Evolutionary conservation across 78 protist species (phyloP).

Genomic region (Acrasis kona): DNA sequence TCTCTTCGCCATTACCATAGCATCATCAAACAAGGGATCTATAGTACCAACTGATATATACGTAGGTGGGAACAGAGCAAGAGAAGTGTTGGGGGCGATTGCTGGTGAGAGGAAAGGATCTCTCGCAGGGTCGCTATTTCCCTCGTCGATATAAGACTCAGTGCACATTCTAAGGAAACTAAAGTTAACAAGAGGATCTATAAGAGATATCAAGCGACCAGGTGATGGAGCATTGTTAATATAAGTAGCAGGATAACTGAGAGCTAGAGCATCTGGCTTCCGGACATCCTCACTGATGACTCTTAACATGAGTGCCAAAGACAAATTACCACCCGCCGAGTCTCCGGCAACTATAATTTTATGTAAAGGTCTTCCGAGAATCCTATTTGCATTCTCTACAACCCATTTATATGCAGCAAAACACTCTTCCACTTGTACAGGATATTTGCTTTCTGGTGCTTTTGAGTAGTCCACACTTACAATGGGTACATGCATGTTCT

Average conservation of each 20-base stretch:
- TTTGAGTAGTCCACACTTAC: not conserved
- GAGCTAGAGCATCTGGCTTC: not conserved
- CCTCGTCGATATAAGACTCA: not conserved
- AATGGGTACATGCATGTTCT: not conserved
- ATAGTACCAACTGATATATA: not conserved
- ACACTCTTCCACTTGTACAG: not conserved
- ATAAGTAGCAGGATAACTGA: not conserved
- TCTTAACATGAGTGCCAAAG: not conserved
- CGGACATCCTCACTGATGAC: not conserved
- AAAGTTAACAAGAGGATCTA: not conserved
- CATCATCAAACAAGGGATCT: not conserved
- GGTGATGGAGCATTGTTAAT: not conserved
- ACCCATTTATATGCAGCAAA: not conserved
- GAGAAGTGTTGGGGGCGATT: too few relatives aligned
- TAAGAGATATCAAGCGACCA: not conserved
- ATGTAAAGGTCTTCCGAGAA: not conserved
- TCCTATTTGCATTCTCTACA: not conserved
- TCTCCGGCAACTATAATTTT: conserved; percentile 8
- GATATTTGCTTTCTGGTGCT: conserved; percentile 13
- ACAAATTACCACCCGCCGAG: conserved; percentile 9
- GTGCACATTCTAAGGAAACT: not conserved
- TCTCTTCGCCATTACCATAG: not conserved
- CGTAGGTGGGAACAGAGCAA: not conserved
- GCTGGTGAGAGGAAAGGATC: too few relatives aligned
- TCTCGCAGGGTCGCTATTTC: not conserved